Percentiles rank a stretch among this genome's conserved stretches.
Evolutionary conservation across 208 protist genomes (phyloP).

Genomic region (Acanthamoeba lenticulata): DNA sequence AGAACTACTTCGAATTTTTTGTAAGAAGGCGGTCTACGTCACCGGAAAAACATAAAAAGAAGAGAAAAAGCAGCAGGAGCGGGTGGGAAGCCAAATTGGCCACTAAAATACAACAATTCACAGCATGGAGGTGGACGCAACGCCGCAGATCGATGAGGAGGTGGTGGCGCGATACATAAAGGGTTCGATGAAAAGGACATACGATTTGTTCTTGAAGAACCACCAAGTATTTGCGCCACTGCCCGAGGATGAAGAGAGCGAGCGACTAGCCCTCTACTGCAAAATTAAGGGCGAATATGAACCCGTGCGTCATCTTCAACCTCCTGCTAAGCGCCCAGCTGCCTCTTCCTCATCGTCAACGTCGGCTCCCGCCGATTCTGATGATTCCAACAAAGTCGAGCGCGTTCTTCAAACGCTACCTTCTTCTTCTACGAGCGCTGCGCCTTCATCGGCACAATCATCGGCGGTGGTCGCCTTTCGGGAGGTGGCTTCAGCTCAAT

Average conservation of each 20-base stretch:
- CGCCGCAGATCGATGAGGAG: neutral
- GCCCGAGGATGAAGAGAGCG: slow-evolving; percentile 22
- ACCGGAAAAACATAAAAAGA: neutral
- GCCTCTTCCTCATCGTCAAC: neutral
- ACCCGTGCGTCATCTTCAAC: neutral
- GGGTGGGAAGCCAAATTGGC: too few relatives aligned
- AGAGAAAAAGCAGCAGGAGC: neutral
- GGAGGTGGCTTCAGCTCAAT: neutral
- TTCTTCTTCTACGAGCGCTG: neutral
- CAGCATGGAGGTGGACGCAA: slow-evolving; percentile 36
- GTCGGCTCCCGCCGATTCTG: neutral
- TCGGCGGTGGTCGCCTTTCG: neutral
- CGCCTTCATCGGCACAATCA: neutral
- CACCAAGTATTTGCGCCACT: neutral
- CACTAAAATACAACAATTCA: too few relatives aligned
- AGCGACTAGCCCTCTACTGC: neutral
- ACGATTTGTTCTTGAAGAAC: slow-evolving; percentile 52
- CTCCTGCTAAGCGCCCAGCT: slow-evolving; percentile 2
- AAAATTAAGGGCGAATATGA: slow-evolving; percentile 48
- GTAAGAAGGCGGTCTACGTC: too few relatives aligned
- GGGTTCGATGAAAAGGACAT: neutral
- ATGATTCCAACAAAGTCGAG: neutral
- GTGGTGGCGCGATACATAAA: slow-evolving; percentile 4
- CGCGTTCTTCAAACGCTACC: neutral
- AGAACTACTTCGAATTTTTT: too few relatives aligned